A percentile compares a stretch with the other conserved stretches of the same genome.
Evolutionary conservation across 2,329 filamentous ascomycete species (phyloP).

Genomic region (Stenocarpella maydis): DNA sequence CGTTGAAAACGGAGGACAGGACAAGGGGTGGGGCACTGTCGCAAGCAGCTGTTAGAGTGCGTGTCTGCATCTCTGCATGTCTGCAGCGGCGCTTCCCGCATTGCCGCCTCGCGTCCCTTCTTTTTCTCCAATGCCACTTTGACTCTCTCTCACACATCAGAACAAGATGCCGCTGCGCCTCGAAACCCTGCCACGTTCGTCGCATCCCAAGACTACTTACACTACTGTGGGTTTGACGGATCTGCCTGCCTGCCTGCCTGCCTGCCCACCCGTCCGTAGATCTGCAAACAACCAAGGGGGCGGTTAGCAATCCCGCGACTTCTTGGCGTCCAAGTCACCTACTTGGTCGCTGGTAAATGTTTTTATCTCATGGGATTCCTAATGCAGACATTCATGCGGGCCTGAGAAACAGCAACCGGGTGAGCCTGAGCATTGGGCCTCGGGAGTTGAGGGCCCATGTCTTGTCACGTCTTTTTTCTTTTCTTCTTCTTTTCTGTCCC

Average conservation of each 20-base stretch:
- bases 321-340: slow-evolving; percentile 8
- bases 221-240: no score
- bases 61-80: background rate
- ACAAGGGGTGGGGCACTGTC: background rate
- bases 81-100: slow-evolving; percentile 17
- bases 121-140: no score
- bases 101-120: background rate
- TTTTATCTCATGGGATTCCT: slow-evolving; percentile 23
- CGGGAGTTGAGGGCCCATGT: background rate
- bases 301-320: slow-evolving; percentile 10
- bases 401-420: background rate
- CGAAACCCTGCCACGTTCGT: slow-evolving; percentile 20
- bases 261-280: slow-evolving; percentile 17
- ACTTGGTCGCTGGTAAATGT: slow-evolving; percentile 15
- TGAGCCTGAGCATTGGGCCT: background rate
- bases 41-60: background rate
- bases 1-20: slow-evolving; percentile 23
- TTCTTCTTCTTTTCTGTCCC: no score
- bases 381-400: slow-evolving; percentile 18
- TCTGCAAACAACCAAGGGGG: slow-evolving; percentile 18
- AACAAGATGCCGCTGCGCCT: no score
- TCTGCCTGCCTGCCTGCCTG: no score
- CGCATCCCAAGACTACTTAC: slow-evolving; percentile 15
- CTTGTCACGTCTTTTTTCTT: background rate
- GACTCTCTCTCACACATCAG: no score